Evolutionary conservation across 371 early-diverging fungal species (phyloP).

Genomic region (Mortierella sp.): DNA sequence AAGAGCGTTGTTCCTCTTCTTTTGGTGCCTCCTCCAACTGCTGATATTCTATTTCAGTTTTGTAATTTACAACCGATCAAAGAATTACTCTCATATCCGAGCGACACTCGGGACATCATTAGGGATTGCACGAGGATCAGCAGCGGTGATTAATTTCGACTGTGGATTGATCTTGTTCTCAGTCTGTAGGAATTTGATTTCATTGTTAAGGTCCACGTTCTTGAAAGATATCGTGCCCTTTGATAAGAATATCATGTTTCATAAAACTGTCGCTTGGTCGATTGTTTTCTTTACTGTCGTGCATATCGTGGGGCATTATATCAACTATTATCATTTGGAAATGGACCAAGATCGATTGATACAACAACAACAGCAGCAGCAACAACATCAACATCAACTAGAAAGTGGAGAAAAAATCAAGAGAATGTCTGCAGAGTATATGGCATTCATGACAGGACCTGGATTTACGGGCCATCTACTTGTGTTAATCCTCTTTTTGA

Average conservation of each 20-base stretch:
- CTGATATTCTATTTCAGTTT: slow-evolving; percentile 41
- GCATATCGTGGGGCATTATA: slow-evolving; percentile 79
- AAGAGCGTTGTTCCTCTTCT: slow-evolving; percentile 34
- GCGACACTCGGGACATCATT: slow-evolving; percentile 63
- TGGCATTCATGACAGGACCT: slow-evolving; percentile 75
- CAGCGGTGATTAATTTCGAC: slow-evolving; percentile 76
- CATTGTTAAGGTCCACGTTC: slow-evolving; percentile 77
- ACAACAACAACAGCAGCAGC: slow-evolving; percentile 12
- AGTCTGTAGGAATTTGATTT: slow-evolving; percentile 85
- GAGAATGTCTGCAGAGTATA: slow-evolving; percentile 27
- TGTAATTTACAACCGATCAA: slow-evolving; percentile 51
- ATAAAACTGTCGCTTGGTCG: slow-evolving; percentile 80
- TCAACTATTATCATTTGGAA: slow-evolving; percentile 73
- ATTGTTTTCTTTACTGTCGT: background rate
- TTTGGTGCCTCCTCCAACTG: slow-evolving; percentile 30
- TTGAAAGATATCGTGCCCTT: slow-evolving; percentile 82
- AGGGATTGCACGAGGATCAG: slow-evolving; percentile 71
- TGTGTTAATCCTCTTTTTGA: slow-evolving; percentile 76
- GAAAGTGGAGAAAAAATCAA: background rate
- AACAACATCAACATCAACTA: slow-evolving; percentile 22
- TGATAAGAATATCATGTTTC: slow-evolving; percentile 87
- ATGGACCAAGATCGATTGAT: background rate
- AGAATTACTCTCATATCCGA: slow-evolving; percentile 61
- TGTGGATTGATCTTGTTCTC: slow-evolving; percentile 84
- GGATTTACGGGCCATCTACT: slow-evolving; percentile 85